phyloP scores from a whole-genome alignment of 805 yeast species.

The Saccharomycopsis olivae region DNA sequence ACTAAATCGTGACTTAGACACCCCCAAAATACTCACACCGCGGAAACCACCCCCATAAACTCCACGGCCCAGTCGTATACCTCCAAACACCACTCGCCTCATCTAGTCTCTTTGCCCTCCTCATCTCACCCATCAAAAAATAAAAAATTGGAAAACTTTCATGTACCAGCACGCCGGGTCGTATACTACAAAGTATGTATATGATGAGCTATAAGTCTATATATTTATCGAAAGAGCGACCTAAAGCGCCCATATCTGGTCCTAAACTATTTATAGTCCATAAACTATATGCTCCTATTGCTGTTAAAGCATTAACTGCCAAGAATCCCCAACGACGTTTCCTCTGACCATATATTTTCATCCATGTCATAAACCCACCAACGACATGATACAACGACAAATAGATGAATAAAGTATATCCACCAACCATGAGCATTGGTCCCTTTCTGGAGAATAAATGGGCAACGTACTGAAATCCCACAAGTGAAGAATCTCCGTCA shows the following conservation, averaged over 20 bases:
- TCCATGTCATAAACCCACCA: constrained; percentile 41
- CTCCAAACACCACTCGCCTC: too few species aligned
- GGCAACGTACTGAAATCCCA: constrained; percentile 42
- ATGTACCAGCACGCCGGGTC: too few species aligned
- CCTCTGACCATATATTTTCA: constrained; percentile 28
- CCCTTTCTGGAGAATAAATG: constrained; percentile 25
- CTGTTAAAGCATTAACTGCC: constrained; percentile 27
- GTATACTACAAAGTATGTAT: too few species aligned
- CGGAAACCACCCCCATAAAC: too few species aligned
- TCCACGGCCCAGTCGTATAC: too few species aligned
- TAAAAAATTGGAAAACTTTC: too few species aligned
- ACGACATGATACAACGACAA: constrained; percentile 41
- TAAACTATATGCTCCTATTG: constrained; percentile 30
- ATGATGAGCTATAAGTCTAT: too few species aligned
- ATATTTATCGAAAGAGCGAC: constrained; percentile 7
- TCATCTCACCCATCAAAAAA: too few species aligned
- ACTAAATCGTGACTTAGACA: too few species aligned
- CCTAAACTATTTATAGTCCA: constrained; percentile 13
- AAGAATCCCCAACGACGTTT: constrained; percentile 37
- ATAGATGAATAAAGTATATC: constrained; percentile 28
- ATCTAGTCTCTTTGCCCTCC: too few species aligned
- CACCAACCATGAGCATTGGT: constrained; percentile 23
- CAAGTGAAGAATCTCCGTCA: constrained; percentile 55
- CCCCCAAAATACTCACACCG: too few species aligned
- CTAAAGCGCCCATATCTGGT: constrained; percentile 8